Base-by-base conservation (phyloP, 257 asterid species). In the Ehretia macrophylla region DNA sequence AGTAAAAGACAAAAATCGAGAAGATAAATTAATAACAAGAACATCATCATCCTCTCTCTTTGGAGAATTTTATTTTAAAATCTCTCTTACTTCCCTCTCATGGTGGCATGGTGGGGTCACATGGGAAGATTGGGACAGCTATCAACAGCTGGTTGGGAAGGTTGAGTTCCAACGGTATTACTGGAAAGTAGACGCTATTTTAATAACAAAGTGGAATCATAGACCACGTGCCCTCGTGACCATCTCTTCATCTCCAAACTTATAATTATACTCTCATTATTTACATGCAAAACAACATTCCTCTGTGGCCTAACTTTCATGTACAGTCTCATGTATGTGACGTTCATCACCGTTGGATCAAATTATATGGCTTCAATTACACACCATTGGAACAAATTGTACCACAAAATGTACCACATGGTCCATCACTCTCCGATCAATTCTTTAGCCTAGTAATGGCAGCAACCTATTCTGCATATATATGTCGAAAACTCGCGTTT, bases 71-170 rank as follows among this genome's bases (percentile, higher is more conserved):
- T 11, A 8, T 19, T 14, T 23, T 13, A 11, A 11, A 11, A 18
- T 27, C 38, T 56, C 11, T 32, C 12, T 5, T 5, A n/a, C 46
- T 46, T 64, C 53, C 60, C 23, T 10, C 13, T 20, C 40, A 63
- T 39, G 74, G 74, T 56, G 68, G 62, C 57, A 48, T 32, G 64
- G 71, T 77, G 81, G 86, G 83, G 79, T 85, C 90, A 83, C 95
- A 85, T 85, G 96, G 90, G 81, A 75, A 76, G 88, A 85, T 78
- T 83, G 80, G 83, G 82, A 85, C 95, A 88, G 90, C 96, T 82
- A 80, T 78, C 73, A 49, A 81, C 96, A 88, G 96, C 95, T 85
- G 75, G 74, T 64, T 46, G 71, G 74, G 20, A 81, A 69, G 70
- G 85, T 74, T 82, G 81, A 78, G 85, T 59, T 77, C 81, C 94